Evolutionary conservation across 129 eudicot species (phyloP).

Genomic region (Centrapalus pauciflorus): DNA sequence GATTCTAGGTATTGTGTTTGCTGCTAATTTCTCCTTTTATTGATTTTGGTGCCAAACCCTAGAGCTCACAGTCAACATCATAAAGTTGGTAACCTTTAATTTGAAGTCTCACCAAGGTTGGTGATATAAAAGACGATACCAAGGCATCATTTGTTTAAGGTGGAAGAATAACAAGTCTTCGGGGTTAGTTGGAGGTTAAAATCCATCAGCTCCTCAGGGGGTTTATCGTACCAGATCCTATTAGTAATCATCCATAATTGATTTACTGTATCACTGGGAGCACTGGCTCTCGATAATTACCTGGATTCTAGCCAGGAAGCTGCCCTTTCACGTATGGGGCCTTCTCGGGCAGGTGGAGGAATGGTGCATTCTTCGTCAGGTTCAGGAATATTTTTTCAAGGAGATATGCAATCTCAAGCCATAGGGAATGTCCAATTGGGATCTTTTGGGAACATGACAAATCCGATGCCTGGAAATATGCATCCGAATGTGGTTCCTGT

Average conservation of each 20-base stretch:
- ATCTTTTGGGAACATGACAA: slow-evolving; percentile 48
- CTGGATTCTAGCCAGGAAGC: slow-evolving; percentile 39
- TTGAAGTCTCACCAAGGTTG: neutral
- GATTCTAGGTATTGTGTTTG: neutral
- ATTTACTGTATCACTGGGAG: neutral
- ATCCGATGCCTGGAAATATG: slow-evolving; percentile 39
- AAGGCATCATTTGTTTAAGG: neutral
- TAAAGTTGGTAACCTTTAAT: neutral
- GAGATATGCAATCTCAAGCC: slow-evolving; percentile 44
- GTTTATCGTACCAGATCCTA: neutral
- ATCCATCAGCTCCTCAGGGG: neutral
- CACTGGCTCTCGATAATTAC: slow-evolving; percentile 50
- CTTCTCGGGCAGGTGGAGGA: slow-evolving; percentile 69
- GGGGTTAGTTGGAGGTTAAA: neutral
- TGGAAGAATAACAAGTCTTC: neutral
- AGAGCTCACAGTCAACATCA: neutral
- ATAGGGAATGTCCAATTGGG: slow-evolving; percentile 38
- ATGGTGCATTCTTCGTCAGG: slow-evolving; percentile 58
- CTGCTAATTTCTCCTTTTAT: neutral
- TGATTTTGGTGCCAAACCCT: neutral
- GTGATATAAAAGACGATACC: neutral
- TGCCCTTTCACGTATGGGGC: slow-evolving; percentile 46
- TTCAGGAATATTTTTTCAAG: slow-evolving; percentile 70
- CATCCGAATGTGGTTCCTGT: slow-evolving; percentile 34
- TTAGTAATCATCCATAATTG: neutral